Base-by-base conservation (phyloP, 345 rosid species). In the Iberis pinnata region DNA sequence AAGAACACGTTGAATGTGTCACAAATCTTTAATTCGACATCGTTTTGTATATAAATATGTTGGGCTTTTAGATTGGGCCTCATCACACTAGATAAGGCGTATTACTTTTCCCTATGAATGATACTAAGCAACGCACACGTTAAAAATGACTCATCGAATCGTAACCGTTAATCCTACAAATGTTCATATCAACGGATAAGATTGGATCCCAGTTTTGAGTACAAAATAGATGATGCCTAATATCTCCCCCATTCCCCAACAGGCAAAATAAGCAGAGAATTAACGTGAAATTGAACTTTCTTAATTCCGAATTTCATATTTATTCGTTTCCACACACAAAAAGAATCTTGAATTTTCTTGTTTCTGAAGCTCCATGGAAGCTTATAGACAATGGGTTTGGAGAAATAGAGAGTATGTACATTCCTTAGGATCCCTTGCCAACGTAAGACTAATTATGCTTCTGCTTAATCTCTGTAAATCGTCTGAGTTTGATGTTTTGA, bases 401-500 rank as follows among this genome's bases (percentile, higher is more conserved):
- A 83, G 71, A 58, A 93, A 88, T 56, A 80, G 67, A 73, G 99
- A 81, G 58, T 80, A 78, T 67, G 94, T 88, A 18, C 90, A 83
- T 72, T 83, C 97, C 24, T 59, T 93, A 53, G 89, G 90, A 66
- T 88, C 99, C 49, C 77, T 93, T 59, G 95, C 95, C 61, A 88
- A 80, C 70, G 99, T 93, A 76, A 85, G 86, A 41, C 39, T 44
- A 8, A 17, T 43, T 16, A 1, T 19, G 19, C 50, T 43, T 26
- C 19, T 35, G 17, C 44, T 40, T 64, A 8, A n/a, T 54, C 17
- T 11, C n/a, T 26, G 0, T 11, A 10, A 14, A 18, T 31, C 8
- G 2, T 29, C 8, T 26, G 29, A 8, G 29, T 53, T 27, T 32
- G 7, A 1, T 35, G 33, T 43, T 43, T 18, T 6, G 54, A 62